Evolutionary conservation across 2,329 filamentous ascomycete species (phyloP).

Genomic region (Nemania sp.): DNA sequence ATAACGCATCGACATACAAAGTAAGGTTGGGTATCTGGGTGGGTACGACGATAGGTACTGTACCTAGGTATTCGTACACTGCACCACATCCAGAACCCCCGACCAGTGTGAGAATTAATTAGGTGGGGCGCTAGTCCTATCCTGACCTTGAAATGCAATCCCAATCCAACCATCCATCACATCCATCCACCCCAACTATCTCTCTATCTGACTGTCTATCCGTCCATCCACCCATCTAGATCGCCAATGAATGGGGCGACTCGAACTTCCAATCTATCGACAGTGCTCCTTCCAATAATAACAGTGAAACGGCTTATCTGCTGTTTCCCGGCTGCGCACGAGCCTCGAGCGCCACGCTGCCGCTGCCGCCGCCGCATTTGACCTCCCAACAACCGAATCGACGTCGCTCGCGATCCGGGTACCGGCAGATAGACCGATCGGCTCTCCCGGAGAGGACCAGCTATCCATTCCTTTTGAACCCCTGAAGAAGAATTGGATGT

Average conservation of each 20-base stretch:
- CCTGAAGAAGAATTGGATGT: constrained; percentile 1
- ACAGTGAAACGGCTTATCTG: no score
- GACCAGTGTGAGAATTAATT: background rate
- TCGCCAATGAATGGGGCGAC: constrained; percentile 15
- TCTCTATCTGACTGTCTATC: background rate
- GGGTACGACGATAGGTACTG: no score
- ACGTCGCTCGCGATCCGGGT: constrained; percentile 5
- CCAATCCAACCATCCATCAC: constrained; percentile 6
- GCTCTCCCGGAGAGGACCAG: constrained; percentile 25
- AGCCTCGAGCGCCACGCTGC: no score
- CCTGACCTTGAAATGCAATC: constrained; percentile 16
- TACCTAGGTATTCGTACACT: background rate
- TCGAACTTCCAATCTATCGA: background rate
- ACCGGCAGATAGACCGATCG: constrained; percentile 23
- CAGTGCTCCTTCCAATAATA: no score
- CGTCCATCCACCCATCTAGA: constrained; percentile 10
- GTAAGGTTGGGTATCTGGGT: no score
- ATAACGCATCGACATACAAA: no score
- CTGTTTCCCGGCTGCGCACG: no score
- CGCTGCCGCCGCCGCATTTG: no score
- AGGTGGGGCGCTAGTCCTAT: constrained; percentile 21
- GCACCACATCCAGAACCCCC: background rate
- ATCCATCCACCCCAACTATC: background rate
- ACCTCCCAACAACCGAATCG: background rate
- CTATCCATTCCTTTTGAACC: constrained; percentile 2